These are phyloP conservation scores for Ramalina peruviana DNA, from an alignment of 495 filamentous ascomycete species.

Conservation along the genomic window DNA sequence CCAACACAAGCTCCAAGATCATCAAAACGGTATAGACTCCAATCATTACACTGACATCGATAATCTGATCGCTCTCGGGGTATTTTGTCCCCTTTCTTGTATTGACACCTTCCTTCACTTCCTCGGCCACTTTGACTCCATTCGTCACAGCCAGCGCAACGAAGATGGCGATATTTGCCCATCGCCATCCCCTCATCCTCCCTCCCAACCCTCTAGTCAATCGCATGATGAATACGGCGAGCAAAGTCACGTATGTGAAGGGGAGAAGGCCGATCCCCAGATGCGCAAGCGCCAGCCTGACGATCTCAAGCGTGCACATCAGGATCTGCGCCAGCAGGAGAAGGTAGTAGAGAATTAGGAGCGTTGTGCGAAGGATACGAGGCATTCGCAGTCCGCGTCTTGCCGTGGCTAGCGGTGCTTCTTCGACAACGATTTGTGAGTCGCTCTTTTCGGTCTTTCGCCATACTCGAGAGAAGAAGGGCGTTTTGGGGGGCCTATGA, in stretches of 20 bases:
- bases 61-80: slow-evolving; percentile 21
- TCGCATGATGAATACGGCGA: slow-evolving; percentile 14
- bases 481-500: not conserved
- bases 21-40: slow-evolving; percentile 20
- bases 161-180: slow-evolving; percentile 19
- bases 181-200: slow-evolving; percentile 12
- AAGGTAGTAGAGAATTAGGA: slow-evolving; percentile 17
- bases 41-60: slow-evolving; percentile 22
- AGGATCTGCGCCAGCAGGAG: slow-evolving; percentile 17
- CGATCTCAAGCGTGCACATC: slow-evolving; percentile 24
- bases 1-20: slow-evolving; percentile 16
- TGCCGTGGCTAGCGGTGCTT: not conserved
- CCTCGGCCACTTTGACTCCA: slow-evolving; percentile 19
- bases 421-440: not conserved
- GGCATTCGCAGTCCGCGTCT: not conserved
- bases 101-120: slow-evolving; percentile 11
- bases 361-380: slow-evolving; percentile 2
- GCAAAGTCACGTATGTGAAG: slow-evolving; percentile 18
- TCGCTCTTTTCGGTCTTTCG: not conserved
- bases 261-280: slow-evolving; percentile 22
- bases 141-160: slow-evolving; percentile 17
- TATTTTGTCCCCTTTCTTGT: slow-evolving; percentile 22
- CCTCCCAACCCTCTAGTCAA: slow-evolving; percentile 11
- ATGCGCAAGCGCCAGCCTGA: slow-evolving; percentile 17
- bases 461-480: not conserved